phyloP scores from a whole-genome alignment of 805 yeast species.

The Candida namnaoensis region DNA sequence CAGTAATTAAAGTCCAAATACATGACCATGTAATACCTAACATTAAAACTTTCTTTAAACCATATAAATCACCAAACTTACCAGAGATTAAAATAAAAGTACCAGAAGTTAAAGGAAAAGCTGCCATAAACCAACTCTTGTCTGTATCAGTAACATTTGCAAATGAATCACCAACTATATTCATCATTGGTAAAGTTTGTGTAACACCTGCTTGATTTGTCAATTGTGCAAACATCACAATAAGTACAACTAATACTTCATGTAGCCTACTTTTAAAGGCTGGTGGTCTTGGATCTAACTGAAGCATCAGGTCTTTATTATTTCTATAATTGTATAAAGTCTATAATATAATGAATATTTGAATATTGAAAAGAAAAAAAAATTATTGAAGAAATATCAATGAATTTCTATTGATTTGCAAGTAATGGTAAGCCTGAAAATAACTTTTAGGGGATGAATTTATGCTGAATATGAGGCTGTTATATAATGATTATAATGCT shows the following conservation, averaged over 20 bases:
- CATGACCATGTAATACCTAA: slow-evolving; percentile 48
- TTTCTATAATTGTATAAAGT: background rate
- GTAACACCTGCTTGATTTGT: slow-evolving; percentile 31
- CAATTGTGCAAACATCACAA: slow-evolving; percentile 27
- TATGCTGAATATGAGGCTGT: no score
- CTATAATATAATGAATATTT: background rate
- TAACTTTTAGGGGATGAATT: no score
- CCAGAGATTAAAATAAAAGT: slow-evolving; percentile 66
- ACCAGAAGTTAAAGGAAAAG: slow-evolving; percentile 64
- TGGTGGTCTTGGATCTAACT: background rate
- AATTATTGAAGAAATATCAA: no score
- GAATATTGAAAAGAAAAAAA: background rate
- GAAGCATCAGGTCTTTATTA: background rate
- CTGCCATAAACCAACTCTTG: slow-evolving; percentile 60
- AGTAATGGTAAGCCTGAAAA: no score
- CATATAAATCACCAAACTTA: slow-evolving; percentile 63
- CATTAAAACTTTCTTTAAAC: slow-evolving; percentile 44
- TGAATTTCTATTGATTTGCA: no score
- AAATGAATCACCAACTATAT: slow-evolving; percentile 23
- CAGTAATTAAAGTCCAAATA: slow-evolving; percentile 53
- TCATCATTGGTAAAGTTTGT: slow-evolving; percentile 28
- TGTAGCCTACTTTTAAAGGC: slow-evolving; percentile 2
- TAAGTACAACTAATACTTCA: slow-evolving; percentile 19
- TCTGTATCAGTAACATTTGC: slow-evolving; percentile 18
- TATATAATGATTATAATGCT: no score